phyloP scores from a whole-genome alignment of 1,284 basidiomycete genomes.

The Rhodotorula sp. region DNA sequence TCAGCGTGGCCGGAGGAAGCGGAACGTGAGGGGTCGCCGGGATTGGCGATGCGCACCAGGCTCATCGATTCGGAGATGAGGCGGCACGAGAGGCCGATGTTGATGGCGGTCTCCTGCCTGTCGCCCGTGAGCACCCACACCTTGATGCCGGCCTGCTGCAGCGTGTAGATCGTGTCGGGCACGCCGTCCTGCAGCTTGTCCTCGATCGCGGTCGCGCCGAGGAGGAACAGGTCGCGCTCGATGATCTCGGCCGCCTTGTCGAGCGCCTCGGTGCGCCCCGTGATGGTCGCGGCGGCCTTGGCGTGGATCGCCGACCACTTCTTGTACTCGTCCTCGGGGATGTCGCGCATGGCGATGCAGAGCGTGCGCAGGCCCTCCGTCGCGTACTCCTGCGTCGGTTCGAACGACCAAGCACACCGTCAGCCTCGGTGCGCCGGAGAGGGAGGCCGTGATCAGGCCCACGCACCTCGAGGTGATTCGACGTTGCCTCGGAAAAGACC shows the following conservation, averaged over 20 bases:
- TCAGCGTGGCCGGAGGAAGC: no score
- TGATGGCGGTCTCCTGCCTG: conserved; percentile 98
- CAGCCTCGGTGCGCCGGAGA: background rate
- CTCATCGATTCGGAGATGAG: conserved; percentile 99
- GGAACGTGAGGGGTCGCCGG: background rate
- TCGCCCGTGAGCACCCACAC: conserved; percentile 99
- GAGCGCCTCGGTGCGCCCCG: conserved; percentile 87
- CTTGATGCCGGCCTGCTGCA: conserved; percentile 98
- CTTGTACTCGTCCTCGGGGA: conserved; percentile 83
- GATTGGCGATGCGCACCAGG: conserved; percentile 60
- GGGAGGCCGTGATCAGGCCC: background rate
- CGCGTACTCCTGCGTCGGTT: conserved; percentile 76
- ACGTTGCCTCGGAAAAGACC: conserved; percentile 79
- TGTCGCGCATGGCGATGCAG: conserved; percentile 91
- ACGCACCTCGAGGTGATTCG: conserved; percentile 82
- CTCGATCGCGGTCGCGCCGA: conserved; percentile 97
- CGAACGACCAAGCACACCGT: conserved; percentile 10
- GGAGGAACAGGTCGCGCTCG: conserved; percentile 85
- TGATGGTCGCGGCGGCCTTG: conserved; percentile 87
- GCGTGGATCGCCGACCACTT: conserved; percentile 88
- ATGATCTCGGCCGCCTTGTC: conserved; percentile 94
- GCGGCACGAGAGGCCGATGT: conserved; percentile 96
- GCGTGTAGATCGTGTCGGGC: conserved; percentile 94
- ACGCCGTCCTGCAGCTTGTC: conserved; percentile 99
- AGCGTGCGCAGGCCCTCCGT: conserved; percentile 95